A percentile compares a stretch with the other conserved stretches of the same genome.
These are phyloP conservation scores for Suillus luteus DNA, from an alignment of 768 basidiomycete genomes.

Conservation along the genomic window DNA sequence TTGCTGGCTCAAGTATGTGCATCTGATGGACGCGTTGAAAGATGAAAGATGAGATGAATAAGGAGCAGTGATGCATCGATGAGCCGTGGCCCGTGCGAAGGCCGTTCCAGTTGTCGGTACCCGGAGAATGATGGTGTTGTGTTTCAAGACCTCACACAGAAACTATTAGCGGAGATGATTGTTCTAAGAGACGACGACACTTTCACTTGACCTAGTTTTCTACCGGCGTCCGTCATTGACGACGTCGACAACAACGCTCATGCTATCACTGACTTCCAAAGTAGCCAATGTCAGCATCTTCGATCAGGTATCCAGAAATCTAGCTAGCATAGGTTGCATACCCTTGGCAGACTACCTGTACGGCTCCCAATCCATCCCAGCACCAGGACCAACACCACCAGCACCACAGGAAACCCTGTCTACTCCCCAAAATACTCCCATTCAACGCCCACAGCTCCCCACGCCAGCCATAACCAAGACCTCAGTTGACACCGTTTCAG, in stretches of 20 bases:
- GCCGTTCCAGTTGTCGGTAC: too few species aligned
- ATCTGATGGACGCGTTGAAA: too few species aligned
- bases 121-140: too few species aligned
- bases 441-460: constrained; percentile 12
- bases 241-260: neutral
- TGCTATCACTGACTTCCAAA: neutral
- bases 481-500: constrained; percentile 13
- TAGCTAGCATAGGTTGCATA: constrained; percentile 33
- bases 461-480: constrained; percentile 7
- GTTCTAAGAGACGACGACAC: too few species aligned
- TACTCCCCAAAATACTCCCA: neutral
- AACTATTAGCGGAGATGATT: too few species aligned
- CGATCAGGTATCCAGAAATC: constrained; percentile 27
- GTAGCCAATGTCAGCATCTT: constrained; percentile 13
- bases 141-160: too few species aligned
- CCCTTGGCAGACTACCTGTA: constrained; percentile 30
- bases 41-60: too few species aligned
- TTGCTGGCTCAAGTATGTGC: too few species aligned
- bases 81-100: too few species aligned
- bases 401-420: neutral
- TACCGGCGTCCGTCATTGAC: too few species aligned
- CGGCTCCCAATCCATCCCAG: neutral
- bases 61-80: too few species aligned
- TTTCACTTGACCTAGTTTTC: too few species aligned
- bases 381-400: neutral